Conservation (phyloP, 805 yeast species). For the Hanseniaspora occidentalis region DNA sequence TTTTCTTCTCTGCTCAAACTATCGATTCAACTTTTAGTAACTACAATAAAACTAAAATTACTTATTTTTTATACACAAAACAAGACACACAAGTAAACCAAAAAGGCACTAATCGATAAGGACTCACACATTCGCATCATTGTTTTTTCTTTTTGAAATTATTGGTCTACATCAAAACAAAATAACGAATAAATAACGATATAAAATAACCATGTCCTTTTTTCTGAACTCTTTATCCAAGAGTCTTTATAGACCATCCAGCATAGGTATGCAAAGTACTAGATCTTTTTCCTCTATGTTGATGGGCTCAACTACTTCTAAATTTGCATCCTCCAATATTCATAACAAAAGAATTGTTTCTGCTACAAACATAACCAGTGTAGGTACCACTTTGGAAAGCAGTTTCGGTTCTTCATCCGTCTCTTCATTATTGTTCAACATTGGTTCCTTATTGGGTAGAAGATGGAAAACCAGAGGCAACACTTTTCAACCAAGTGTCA, state of each 20-base stretch:
- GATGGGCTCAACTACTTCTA: slow-evolving; percentile 13
- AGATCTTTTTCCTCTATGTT: slow-evolving; percentile 16
- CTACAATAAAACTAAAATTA: too few relatives aligned
- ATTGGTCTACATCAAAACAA: not conserved
- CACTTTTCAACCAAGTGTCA: slow-evolving; percentile 87
- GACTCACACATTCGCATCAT: too few relatives aligned
- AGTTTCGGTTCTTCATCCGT: slow-evolving; percentile 13
- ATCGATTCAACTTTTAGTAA: too few relatives aligned
- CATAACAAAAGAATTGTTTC: not conserved
- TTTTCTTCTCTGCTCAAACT: too few relatives aligned
- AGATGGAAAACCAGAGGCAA: slow-evolving; percentile 88
- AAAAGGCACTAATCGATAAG: too few relatives aligned
- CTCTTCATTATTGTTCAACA: slow-evolving; percentile 32
- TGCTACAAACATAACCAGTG: slow-evolving; percentile 7
- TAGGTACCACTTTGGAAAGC: not conserved
- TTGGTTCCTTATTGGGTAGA: slow-evolving; percentile 6
- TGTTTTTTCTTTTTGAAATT: too few relatives aligned
- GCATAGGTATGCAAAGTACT: not conserved
- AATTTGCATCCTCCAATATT: slow-evolving; percentile 3
- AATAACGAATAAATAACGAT: not conserved
- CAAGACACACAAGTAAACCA: too few relatives aligned
- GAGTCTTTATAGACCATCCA: not conserved
- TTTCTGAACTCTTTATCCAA: not conserved
- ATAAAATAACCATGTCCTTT: not conserved
- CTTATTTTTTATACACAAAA: too few relatives aligned